phyloP scores from a whole-genome alignment of 2,329 filamentous ascomycete genomes.

The Lizonia empirigonia region DNA sequence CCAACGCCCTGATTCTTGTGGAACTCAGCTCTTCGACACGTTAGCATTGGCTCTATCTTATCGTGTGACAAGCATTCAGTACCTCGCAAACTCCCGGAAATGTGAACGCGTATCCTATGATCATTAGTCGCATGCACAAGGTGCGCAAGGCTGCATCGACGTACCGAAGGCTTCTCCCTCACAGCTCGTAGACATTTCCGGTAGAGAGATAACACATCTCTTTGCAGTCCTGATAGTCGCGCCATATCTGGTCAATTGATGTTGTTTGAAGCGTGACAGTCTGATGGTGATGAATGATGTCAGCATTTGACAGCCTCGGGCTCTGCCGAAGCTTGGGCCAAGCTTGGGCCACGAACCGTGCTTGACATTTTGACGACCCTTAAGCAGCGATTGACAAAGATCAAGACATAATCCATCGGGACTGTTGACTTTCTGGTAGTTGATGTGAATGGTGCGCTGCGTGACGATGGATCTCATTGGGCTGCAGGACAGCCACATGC shows the following conservation, averaged over 20 bases:
- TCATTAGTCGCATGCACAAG: conserved; percentile 15
- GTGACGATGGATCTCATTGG: not conserved
- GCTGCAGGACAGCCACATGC: not conserved
- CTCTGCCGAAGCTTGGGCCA: conserved; percentile 9
- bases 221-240: conserved; percentile 84
- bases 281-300: conserved; percentile 6
- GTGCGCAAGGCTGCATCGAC: conserved; percentile 25
- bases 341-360: not conserved
- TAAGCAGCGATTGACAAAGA: no score
- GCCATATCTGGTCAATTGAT: conserved; percentile 31
- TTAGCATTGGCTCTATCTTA: not conserved
- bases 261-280: not conserved
- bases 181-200: conserved; percentile 82
- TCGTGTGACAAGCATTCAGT: conserved; percentile 1
- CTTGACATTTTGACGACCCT: not conserved
- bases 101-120: conserved; percentile 62
- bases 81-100: conserved; percentile 70
- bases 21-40: conserved; percentile 70
- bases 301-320: conserved; percentile 9
- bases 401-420: no score
- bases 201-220: conserved; percentile 85
- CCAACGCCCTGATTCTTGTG: conserved; percentile 69
- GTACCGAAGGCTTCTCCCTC: conserved; percentile 77
- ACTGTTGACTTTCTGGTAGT: no score
- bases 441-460: no score